These are phyloP conservation scores for Rhypophila decipiens DNA, from an alignment of 495 filamentous ascomycete species.

Conservation along the genomic window DNA sequence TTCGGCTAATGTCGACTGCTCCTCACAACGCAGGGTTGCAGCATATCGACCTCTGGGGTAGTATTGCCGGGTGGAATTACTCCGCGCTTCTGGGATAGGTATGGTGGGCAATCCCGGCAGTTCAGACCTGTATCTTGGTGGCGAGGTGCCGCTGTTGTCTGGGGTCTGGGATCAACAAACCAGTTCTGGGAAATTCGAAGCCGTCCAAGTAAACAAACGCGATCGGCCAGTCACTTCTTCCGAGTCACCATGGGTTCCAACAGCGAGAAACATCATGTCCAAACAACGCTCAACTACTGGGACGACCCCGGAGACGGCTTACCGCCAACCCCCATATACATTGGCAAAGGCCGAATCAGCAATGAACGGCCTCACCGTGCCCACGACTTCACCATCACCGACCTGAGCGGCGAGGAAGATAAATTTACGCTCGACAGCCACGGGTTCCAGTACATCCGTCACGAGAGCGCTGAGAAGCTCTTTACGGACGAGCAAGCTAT, in stretches of 20 bases:
- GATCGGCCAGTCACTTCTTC: too few relatives aligned
- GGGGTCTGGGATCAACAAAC: too few relatives aligned
- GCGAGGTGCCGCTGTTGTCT: too few relatives aligned
- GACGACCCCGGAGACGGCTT: conserved; percentile 57
- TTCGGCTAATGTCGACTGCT: too few relatives aligned
- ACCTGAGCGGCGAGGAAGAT: conserved; percentile 31
- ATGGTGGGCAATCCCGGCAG: too few relatives aligned
- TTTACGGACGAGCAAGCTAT: conserved; percentile 61
- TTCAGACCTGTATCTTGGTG: too few relatives aligned
- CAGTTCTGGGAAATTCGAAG: too few relatives aligned
- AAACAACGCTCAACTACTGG: conserved; percentile 54
- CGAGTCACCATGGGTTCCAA: background rate
- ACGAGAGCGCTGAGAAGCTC: conserved; percentile 33
- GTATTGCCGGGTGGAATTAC: too few relatives aligned
- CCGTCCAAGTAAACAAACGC: too few relatives aligned
- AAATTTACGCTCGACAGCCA: conserved; percentile 31
- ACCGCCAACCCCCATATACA: conserved; percentile 44
- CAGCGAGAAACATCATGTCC: conserved; percentile 37
- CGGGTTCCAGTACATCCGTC: conserved; percentile 35
- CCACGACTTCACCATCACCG: conserved; percentile 31
- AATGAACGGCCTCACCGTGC: conserved; percentile 42
- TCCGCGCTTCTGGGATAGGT: too few relatives aligned
- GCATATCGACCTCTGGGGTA: too few relatives aligned
- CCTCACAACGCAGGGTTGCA: too few relatives aligned
- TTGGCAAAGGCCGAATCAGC: conserved; percentile 24